Base-by-base conservation (phyloP, 2,329 filamentous ascomycete genomes). In the Claviceps maximensis region DNA sequence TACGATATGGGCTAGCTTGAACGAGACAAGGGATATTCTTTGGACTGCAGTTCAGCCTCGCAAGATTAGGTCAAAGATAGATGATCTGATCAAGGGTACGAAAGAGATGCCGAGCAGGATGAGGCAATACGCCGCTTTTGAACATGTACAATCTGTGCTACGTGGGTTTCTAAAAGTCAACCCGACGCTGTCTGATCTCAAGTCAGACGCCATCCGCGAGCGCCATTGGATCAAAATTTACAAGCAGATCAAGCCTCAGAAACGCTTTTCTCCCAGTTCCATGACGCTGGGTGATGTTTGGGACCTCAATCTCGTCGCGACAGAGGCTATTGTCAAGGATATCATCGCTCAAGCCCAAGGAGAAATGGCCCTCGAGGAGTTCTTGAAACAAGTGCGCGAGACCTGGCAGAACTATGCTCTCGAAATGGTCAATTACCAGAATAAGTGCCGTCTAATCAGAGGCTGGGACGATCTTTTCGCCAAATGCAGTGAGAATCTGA, bases 91-190 rank as follows among this genome's bases (percentile, higher is more conserved):
- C 67, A 95, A 95, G 74, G 95, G 95, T 79, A 97, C 90, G 38
- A 97, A 95, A 71, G 91, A 97, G 57, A 97, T 98, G 93, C 93
- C 94, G 0, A 95, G 89, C 69, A 84, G 93, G 55, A 97, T 98
- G 91, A 84, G 94, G 56, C 94, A 98, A 65, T 99, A 99, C 68
- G 91, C 94, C 60, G 94, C 94, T n/a, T 99, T 98, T 65, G 94
- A 98, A 69, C 91, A 98, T 64, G 89, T 98, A 41, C 94, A 98
- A 66, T 89, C 82, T 58, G 87, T 94, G 31, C 79, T 98, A 42
- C 86, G 89, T 46, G 84, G 90, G 57, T 79, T 95, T 49, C 77
- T 96, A 58, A 97, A 95, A 67, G 89, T 95, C 60, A 98, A 97
- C 64, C 77, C 84, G 12, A 77, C 96, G 36, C 77, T 99, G 3